Evolutionary conservation across 495 filamentous ascomycete genomes (phyloP).

Genomic region (Pyrenula aspistea): DNA sequence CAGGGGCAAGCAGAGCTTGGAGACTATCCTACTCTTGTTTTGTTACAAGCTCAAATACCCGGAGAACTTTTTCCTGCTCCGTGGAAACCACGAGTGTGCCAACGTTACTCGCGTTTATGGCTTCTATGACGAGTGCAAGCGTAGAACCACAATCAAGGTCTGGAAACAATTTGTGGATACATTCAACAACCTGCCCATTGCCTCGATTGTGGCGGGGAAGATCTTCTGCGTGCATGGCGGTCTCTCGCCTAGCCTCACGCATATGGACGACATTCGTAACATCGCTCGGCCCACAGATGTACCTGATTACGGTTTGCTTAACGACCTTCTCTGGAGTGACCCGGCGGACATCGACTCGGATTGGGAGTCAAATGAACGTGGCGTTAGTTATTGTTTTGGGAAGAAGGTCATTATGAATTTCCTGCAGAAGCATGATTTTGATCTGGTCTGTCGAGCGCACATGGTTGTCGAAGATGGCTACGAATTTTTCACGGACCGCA

Average conservation of each 20-base stretch:
- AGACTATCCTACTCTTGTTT: constrained; percentile 88
- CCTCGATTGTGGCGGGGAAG: constrained; percentile 91
- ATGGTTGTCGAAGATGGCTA: constrained; percentile 99
- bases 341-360: constrained; percentile 96
- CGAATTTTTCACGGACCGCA: constrained; percentile 94
- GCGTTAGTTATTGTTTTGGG: constrained; percentile 97
- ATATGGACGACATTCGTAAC: constrained; percentile 97
- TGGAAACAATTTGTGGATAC: constrained; percentile 99
- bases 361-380: constrained; percentile 95
- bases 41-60: constrained; percentile 99
- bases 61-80: constrained; percentile 96
- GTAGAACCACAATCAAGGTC: constrained; percentile 92
- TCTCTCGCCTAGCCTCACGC: constrained; percentile 77
- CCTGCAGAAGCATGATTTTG: constrained; percentile 88
- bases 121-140: constrained; percentile 99
- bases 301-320: constrained; percentile 91
- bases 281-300: constrained; percentile 95
- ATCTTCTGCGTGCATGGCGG: constrained; percentile 99
- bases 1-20: constrained; percentile 90
- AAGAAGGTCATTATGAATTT: constrained; percentile 99
- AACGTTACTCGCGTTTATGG: constrained; percentile 98
- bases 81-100: constrained; percentile 96
- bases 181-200: constrained; percentile 94
- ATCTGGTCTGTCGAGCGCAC: constrained; percentile 91
- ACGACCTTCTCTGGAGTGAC: constrained; percentile 96